Evolutionary conservation across 371 early-diverging fungal genomes (phyloP).

Genomic region (Paraphysoderma sedebokerense): DNA sequence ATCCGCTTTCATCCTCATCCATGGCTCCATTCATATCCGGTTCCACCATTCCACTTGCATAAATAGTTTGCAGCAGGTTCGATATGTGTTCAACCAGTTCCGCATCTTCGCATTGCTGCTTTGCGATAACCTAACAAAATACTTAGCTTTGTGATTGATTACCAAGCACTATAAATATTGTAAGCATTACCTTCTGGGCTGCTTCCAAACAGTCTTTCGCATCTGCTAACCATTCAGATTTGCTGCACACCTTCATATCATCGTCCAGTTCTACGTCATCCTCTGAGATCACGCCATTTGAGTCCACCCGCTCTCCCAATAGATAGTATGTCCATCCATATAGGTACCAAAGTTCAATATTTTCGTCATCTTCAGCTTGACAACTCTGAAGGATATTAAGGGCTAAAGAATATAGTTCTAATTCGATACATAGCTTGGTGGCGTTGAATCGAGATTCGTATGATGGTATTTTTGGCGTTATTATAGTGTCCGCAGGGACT

Average conservation of each 20-base stretch:
- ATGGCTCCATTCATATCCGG: too few species aligned
- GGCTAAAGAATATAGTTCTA: constrained; percentile 56
- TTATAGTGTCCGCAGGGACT: constrained; percentile 13
- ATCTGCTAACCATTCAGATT: too few species aligned
- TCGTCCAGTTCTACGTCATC: constrained; percentile 1
- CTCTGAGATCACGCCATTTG: constrained; percentile 23
- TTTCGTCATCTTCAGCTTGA: constrained; percentile 78
- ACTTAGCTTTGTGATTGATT: too few species aligned
- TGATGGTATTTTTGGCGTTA: constrained; percentile 21
- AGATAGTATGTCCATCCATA: constrained; percentile 81
- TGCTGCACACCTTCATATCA: neutral
- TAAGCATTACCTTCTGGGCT: too few species aligned
- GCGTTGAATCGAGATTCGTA: constrained; percentile 60
- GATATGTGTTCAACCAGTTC: too few species aligned
- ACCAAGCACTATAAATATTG: too few species aligned
- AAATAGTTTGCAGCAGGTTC: too few species aligned
- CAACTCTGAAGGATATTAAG: constrained; percentile 55
- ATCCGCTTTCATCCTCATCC: too few species aligned
- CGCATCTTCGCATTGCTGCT: too few species aligned
- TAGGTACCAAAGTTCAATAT: constrained; percentile 81
- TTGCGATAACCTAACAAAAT: too few species aligned
- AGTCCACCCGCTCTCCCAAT: constrained; percentile 38
- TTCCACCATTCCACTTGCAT: too few species aligned
- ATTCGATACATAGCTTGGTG: constrained; percentile 65
- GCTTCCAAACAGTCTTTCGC: too few species aligned